These are phyloP conservation scores for Selaginella moellendorffii DNA, from an alignment of 75 land plant species.

Conservation along the genomic window DNA sequence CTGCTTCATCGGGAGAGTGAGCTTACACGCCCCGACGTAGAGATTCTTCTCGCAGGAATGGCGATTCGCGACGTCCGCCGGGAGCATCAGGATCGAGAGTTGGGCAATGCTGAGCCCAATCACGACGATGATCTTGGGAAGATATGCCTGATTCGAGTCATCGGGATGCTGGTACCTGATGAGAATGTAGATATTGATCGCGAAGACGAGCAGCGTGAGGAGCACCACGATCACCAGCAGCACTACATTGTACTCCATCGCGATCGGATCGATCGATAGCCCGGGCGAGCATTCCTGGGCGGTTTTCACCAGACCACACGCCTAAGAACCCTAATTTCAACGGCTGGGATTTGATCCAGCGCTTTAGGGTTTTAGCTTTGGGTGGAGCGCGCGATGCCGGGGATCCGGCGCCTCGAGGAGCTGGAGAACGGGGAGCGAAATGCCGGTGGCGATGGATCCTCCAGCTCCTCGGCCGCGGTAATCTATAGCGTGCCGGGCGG, in stretches of 20 bases:
- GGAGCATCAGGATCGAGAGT: constrained; percentile 3
- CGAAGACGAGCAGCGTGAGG: neutral
- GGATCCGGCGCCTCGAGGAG: too few species aligned
- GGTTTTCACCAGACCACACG: too few species aligned
- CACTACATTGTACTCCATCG: constrained; percentile 3
- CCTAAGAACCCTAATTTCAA: too few species aligned
- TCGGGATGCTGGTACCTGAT: constrained; percentile 8
- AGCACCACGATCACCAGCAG: neutral
- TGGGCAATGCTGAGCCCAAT: neutral
- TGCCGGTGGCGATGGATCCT: too few species aligned
- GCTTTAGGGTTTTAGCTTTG: too few species aligned
- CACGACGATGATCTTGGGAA: constrained; percentile 5
- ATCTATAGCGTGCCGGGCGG: too few species aligned
- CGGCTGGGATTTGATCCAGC: too few species aligned
- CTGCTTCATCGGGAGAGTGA: constrained; percentile 7
- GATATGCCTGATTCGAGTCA: constrained; percentile 1
- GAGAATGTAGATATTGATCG: neutral
- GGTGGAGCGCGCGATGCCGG: too few species aligned
- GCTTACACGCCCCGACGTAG: constrained; percentile 4
- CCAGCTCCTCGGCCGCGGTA: too few species aligned
- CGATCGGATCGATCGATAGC: too few species aligned
- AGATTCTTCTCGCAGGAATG: constrained; percentile 1
- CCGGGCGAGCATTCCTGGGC: too few species aligned
- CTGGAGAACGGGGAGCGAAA: too few species aligned
- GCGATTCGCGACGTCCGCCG: constrained; percentile 2